Evolutionary conservation across 495 filamentous ascomycete genomes (phyloP), one percentile per base, ranked within the genome.

Genomic region (Lasiosphaeriaceae sp.): DNA sequence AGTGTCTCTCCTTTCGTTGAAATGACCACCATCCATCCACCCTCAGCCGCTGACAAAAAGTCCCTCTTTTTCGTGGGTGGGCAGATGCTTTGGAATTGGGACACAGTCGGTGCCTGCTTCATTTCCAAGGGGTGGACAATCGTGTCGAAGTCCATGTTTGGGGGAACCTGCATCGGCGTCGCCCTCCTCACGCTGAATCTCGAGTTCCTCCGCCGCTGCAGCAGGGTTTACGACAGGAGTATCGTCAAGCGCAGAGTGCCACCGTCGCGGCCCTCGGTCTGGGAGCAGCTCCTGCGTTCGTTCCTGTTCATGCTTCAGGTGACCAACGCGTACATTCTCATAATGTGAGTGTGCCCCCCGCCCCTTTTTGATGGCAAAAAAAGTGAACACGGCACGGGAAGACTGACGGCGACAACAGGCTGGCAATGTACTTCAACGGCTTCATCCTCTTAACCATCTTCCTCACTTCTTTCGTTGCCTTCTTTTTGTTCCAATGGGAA

Each of bases 41-140:
- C n/a, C n/a, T n/a, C n/a, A n/a, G 8, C 34, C 34, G 34, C 34
- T 37, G 34, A 37, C n/a, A n/a, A n/a, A n/a, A n/a, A n/a, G n/a
- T n/a, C n/a, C n/a, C n/a, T n/a, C n/a, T n/a, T n/a, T n/a, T n/a
- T n/a, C n/a, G n/a, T n/a, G n/a, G n/a, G n/a, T n/a, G n/a, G n/a
- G n/a, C 35, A 65, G 56, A 89, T 88, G 85, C 67, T 89, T 1
- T 89, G 83, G 86, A 88, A 90, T 58, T 89, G 85, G 85, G 69
- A 84, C 50, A 86, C 81, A 1, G 68, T 86, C 34, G 80, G 87
- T 65, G 64, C 85, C 6, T 90, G 85, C 77, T 89, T 90, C 71
- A 70, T 90, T 54, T 75, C 84, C 21, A 53, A 57, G 9, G 68
- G 72, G 14, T 90, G 86, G 86, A 83, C 83, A 47, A 79, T 89